Evolutionary conservation across 257 asterid species (phyloP), one percentile per base, ranked within the genome.

Genomic region (Solanum infundibuliforme): DNA sequence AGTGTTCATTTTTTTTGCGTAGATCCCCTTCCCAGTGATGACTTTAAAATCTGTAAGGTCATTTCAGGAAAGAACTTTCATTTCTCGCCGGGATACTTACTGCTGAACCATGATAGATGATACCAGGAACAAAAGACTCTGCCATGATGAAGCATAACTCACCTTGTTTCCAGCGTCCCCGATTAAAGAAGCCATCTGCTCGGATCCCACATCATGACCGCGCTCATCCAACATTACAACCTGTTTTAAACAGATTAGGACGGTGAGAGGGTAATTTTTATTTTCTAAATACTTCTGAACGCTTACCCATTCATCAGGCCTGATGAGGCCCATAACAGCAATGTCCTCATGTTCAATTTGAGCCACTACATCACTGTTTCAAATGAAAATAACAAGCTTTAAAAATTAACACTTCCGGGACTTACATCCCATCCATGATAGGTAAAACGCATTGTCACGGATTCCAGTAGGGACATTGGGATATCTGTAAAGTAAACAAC

Each of bases 261-360:
- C 87, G 27, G 34, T 76, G 52, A 84, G 43, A 86, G 83, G 62
- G 32, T 72, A 23, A 36, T 73, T 35, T 73, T 73, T 36, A 34
- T 58, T 18, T 62, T 43, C 84, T 41, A 41, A 77, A 4, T 41
- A 73, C 25, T 18, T 48, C 46, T 60, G 86, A 76, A 90, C 18
- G 18, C 25, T 12, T 92, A 95, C 98, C 99, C 98, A 94, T 87
- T 95, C 98, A 68, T 91, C 93, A 65, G 95, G 60, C 91, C 87
- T 94, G 91, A 96, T 89, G 46, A 91, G 90, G 83, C 93, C 86
- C 95, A 93, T 92, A 71, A 91, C 88, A 46, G 95, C 94, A 79
- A 76, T 74, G 77, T 94, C 98, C 90, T 94, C 99, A 72, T 95
- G 98, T 90, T 94, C 98, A 31, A 95, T 88, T 93, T 94, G 99